Percentiles rank a stretch among this genome's conserved stretches.
Evolutionary conservation across 164 flowering plant genomes (phyloP).

Genomic region (Dillenia turbinata): DNA sequence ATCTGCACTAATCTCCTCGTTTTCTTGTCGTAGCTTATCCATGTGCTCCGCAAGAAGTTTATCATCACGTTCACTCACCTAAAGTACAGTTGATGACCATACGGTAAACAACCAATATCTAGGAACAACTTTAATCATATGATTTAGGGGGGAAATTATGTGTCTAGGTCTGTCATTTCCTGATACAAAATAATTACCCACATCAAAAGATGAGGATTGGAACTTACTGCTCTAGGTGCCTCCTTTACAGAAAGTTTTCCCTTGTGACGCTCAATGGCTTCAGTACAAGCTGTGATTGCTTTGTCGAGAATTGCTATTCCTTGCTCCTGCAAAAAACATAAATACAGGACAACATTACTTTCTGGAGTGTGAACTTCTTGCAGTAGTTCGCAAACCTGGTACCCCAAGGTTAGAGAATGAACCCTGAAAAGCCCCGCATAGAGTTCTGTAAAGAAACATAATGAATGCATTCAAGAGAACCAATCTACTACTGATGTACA

Average conservation of each 20-base stretch:
- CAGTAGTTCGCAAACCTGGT: too few relatives aligned
- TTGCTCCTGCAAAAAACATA: slow-evolving; percentile 60
- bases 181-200: too few relatives aligned
- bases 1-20: slow-evolving; percentile 79
- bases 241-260: slow-evolving; percentile 88
- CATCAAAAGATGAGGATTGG: neutral
- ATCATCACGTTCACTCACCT: slow-evolving; percentile 98
- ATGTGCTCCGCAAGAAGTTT: slow-evolving; percentile 73
- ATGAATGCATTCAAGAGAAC: too few relatives aligned
- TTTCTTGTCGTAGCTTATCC: slow-evolving; percentile 52
- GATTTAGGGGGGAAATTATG: too few relatives aligned
- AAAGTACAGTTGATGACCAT: neutral
- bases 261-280: slow-evolving; percentile 66
- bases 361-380: neutral
- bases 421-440: too few relatives aligned
- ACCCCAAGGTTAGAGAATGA: too few relatives aligned
- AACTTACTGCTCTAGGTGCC: slow-evolving; percentile 82
- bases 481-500: too few relatives aligned
- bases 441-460: too few relatives aligned
- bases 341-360: neutral
- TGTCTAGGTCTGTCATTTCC: too few relatives aligned
- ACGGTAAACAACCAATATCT: neutral
- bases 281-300: slow-evolving; percentile 76
- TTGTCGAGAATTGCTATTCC: slow-evolving; percentile 69
- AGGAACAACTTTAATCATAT: too few relatives aligned